Conservation (phyloP, 139 green algal species). For the Tetradesmus obliquus region DNA sequence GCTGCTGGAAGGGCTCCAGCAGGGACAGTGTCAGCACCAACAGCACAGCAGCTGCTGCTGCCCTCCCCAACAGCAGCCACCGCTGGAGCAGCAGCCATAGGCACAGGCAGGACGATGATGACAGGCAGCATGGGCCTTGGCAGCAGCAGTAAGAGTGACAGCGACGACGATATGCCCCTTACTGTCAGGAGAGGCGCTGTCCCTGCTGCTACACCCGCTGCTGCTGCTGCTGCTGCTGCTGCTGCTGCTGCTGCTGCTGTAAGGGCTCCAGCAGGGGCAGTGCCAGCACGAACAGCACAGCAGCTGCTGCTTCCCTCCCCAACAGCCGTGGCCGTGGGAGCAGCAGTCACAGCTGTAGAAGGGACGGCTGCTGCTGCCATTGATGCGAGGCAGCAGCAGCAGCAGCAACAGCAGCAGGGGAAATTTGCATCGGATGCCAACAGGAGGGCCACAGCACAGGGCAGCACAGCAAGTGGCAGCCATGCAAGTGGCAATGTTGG, state of each 20-base stretch:
- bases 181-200: neutral
- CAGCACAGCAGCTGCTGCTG: neutral
- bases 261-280: neutral
- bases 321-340: neutral
- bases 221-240: constrained; percentile 25
- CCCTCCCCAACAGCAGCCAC: neutral
- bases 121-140: neutral
- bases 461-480: too few relatives aligned
- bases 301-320: neutral
- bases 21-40: neutral
- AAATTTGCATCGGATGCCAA: neutral
- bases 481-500: neutral
- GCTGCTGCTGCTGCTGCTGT: constrained; percentile 7
- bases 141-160: neutral
- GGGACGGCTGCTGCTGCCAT: neutral
- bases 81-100: neutral
- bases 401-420: neutral
- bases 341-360: neutral
- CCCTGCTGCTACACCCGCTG: neutral
- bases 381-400: neutral
- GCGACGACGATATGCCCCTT: neutral
- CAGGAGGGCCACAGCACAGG: too few relatives aligned
- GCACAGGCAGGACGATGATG: neutral
- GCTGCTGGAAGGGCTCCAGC: neutral
- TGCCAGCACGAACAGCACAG: neutral